phyloP scores from a whole-genome alignment of 345 rosid species.

The Rhizophora apiculata region DNA sequence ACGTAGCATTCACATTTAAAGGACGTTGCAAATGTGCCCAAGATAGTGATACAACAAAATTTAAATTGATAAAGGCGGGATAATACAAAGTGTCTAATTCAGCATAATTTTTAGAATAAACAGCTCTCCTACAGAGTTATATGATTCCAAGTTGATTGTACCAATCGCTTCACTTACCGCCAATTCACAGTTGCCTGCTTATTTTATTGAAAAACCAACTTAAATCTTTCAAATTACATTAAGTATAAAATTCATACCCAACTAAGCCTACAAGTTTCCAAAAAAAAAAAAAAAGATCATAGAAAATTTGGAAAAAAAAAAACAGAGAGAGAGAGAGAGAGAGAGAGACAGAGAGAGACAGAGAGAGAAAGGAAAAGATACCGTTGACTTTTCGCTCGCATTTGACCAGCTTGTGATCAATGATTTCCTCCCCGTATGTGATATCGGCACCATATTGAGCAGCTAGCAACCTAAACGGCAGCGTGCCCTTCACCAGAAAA shows the following conservation, averaged over 20 bases:
- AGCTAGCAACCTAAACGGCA: constrained; percentile 71
- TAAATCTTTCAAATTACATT: too few species aligned
- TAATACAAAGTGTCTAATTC: too few species aligned
- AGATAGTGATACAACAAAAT: constrained; percentile 8
- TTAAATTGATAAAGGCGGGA: background rate
- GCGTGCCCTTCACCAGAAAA: constrained; percentile 55
- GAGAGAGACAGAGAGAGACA: background rate
- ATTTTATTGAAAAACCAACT: too few species aligned
- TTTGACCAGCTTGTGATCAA: constrained; percentile 73
- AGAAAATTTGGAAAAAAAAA: background rate
- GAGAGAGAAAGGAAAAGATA: constrained; percentile 14
- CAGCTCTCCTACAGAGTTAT: background rate
- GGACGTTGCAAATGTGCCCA: constrained; percentile 2
- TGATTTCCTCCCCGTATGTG: constrained; percentile 88
- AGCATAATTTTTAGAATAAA: background rate
- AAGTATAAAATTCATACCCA: too few species aligned
- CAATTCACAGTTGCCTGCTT: too few species aligned
- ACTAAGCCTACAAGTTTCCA: too few species aligned
- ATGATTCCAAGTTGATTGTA: background rate
- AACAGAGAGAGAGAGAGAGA: background rate
- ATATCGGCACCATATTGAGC: constrained; percentile 89
- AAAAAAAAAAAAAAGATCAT: too few species aligned
- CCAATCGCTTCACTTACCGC: too few species aligned
- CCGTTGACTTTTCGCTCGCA: constrained; percentile 71
- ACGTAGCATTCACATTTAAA: constrained; percentile 11